These are phyloP conservation scores for Linnemannia zychae DNA, from an alignment of 192 early-diverging fungal genomes.

Conservation along the genomic window DNA sequence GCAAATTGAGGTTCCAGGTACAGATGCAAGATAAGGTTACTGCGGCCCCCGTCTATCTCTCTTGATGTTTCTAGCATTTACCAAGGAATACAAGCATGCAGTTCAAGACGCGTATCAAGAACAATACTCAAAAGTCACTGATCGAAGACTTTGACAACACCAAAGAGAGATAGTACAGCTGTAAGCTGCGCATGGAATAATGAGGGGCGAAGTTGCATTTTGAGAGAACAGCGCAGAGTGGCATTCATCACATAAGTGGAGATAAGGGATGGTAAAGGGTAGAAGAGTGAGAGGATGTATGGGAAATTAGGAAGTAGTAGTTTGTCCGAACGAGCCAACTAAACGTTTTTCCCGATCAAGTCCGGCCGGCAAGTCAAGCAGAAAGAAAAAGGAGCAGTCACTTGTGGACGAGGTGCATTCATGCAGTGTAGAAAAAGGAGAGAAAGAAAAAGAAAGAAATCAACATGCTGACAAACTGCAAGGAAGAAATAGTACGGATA, in stretches of 20 bases:
- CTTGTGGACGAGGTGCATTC: not conserved
- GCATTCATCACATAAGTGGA: not conserved
- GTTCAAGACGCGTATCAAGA: too few species aligned
- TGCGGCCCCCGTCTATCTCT: too few species aligned
- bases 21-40: too few species aligned
- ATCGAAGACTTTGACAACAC: too few species aligned
- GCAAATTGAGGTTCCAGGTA: too few species aligned
- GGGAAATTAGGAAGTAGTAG: not conserved
- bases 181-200: not conserved
- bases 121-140: too few species aligned
- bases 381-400: not conserved
- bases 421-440: not conserved
- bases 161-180: too few species aligned
- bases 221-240: not conserved
- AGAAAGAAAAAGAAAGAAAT: not conserved
- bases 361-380: not conserved
- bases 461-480: not conserved
- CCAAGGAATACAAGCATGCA: too few species aligned
- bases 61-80: too few species aligned
- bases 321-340: not conserved
- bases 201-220: not conserved
- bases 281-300: not conserved
- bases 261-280: not conserved
- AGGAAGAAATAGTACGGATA: not conserved
- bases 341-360: not conserved